phyloP scores from a whole-genome alignment of 169 alveolate species.

The Cryptosporidium ubiquitum region DNA sequence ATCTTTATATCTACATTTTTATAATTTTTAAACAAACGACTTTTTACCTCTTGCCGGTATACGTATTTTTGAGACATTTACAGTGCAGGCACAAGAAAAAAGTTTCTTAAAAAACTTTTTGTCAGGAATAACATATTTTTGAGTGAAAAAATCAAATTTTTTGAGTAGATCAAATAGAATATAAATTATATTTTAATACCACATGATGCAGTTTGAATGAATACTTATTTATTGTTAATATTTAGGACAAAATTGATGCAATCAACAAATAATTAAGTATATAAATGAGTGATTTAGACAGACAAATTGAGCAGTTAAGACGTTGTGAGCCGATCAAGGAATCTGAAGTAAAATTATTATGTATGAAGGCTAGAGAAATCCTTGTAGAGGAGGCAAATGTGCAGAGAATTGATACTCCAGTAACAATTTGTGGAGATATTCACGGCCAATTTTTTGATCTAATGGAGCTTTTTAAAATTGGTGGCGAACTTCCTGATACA shows the following conservation, averaged over 20 bases:
- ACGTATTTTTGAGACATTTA: constrained; percentile 40
- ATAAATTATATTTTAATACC: not conserved
- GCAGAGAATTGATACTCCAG: constrained; percentile 96
- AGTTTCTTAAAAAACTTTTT: not conserved
- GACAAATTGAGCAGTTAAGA: constrained; percentile 91
- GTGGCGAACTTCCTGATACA: constrained; percentile 90
- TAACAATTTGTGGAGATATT: constrained; percentile 97
- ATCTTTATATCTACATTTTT: not conserved
- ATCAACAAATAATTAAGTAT: not conserved
- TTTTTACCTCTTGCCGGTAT: constrained; percentile 13
- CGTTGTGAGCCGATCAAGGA: constrained; percentile 95
- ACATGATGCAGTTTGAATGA: constrained; percentile 4
- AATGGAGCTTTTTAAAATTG: constrained; percentile 92
- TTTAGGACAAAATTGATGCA: not conserved
- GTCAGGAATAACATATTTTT: not conserved
- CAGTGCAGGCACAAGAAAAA: not conserved
- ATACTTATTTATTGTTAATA: not conserved
- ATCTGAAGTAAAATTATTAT: constrained; percentile 93
- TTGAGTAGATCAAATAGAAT: not conserved
- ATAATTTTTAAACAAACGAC: not conserved
- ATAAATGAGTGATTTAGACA: constrained; percentile 86
- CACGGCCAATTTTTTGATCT: constrained; percentile 97
- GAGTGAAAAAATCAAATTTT: not conserved
- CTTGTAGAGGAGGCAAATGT: constrained; percentile 96
- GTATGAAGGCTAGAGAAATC: constrained; percentile 96